A percentile compares a stretch with the other conserved stretches of the same genome.
Evolutionary conservation across 495 filamentous ascomycete species (phyloP).

Genomic region (Penicilliopsis zonata): DNA sequence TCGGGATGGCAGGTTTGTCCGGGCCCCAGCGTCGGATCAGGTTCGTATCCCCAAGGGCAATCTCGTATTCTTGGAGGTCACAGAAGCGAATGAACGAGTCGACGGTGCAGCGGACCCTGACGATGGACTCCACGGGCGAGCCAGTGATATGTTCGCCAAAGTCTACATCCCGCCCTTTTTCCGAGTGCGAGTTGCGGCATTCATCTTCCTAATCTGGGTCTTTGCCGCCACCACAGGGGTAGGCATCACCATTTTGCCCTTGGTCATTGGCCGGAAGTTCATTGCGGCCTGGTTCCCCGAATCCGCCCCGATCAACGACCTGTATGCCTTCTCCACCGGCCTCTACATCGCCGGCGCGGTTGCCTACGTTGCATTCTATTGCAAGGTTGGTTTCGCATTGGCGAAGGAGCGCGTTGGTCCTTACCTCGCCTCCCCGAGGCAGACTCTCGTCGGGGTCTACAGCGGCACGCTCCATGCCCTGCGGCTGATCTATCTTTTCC

Average conservation of each 20-base stretch:
- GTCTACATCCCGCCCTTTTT: constrained; percentile 90
- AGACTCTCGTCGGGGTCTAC: constrained; percentile 8
- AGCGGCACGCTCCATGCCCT: constrained; percentile 8
- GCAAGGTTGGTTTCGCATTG: constrained; percentile 28
- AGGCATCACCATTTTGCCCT: constrained; percentile 73
- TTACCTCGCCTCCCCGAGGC: constrained; percentile 24
- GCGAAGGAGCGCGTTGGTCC: constrained; percentile 18
- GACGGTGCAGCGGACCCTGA: constrained; percentile 50
- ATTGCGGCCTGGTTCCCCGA: constrained; percentile 55
- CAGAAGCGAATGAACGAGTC: constrained; percentile 51
- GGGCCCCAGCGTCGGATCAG: constrained; percentile 83
- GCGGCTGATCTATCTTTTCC: constrained; percentile 57
- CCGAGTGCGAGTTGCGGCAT: constrained; percentile 62
- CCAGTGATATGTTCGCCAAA: constrained; percentile 56
- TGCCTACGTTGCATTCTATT: constrained; percentile 45
- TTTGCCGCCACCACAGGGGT: constrained; percentile 93
- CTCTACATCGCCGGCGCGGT: constrained; percentile 62
- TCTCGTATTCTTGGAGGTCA: constrained; percentile 69
- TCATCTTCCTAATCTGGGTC: constrained; percentile 83
- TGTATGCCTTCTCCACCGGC: constrained; percentile 90
- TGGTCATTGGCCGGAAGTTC: constrained; percentile 70
- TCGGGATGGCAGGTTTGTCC: constrained; percentile 74
- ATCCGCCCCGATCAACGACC: constrained; percentile 71
- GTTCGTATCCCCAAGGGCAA: constrained; percentile 82
- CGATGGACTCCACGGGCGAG: constrained; percentile 50